phyloP scores from a whole-genome alignment of 1,139 yeast species.

The Oligophagozyma castellii region DNA sequence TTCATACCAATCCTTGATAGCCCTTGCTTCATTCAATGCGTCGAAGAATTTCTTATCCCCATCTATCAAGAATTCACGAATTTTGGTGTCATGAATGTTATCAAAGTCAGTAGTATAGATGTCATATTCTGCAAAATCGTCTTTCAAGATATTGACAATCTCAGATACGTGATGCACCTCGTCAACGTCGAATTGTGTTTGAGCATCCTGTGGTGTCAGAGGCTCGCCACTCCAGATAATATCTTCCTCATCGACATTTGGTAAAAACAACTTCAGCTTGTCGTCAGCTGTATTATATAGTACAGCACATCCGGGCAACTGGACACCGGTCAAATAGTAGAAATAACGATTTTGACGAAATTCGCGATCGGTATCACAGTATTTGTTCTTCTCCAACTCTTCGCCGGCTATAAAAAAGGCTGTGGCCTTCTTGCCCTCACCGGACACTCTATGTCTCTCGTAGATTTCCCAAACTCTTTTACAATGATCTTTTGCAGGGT shows the following conservation, averaged over 20 bases:
- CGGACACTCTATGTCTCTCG: too few relatives aligned
- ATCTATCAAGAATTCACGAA: constrained; percentile 23
- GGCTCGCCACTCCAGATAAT: constrained; percentile 97
- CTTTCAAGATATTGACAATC: constrained; percentile 26
- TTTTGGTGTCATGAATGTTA: constrained; percentile 19
- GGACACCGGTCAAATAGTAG: constrained; percentile 75
- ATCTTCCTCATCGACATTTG: constrained; percentile 74
- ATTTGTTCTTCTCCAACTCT: constrained; percentile 45
- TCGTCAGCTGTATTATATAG: constrained; percentile 43
- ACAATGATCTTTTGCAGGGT: constrained; percentile 47
- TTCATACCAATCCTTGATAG: constrained; percentile 76
- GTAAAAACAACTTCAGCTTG: constrained; percentile 57
- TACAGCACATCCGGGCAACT: constrained; percentile 64
- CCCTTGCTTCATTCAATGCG: constrained; percentile 77
- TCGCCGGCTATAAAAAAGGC: constrained; percentile 59
- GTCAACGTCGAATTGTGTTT: constrained; percentile 60
- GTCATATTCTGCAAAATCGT: constrained; percentile 10
- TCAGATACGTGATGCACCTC: constrained; percentile 51
- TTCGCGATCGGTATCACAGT: constrained; percentile 68
- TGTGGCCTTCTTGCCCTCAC: constrained; percentile 7
- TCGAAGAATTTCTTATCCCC: constrained; percentile 40
- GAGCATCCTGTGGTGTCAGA: constrained; percentile 45
- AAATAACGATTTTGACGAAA: constrained; percentile 86
- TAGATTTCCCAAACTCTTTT: background rate
- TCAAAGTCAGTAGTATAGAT: constrained; percentile 30